Evolutionary conservation across 1,284 basidiomycete species (phyloP), one percentile per base, ranked within the genome.

Genomic region (Ganoderma lucidum): DNA sequence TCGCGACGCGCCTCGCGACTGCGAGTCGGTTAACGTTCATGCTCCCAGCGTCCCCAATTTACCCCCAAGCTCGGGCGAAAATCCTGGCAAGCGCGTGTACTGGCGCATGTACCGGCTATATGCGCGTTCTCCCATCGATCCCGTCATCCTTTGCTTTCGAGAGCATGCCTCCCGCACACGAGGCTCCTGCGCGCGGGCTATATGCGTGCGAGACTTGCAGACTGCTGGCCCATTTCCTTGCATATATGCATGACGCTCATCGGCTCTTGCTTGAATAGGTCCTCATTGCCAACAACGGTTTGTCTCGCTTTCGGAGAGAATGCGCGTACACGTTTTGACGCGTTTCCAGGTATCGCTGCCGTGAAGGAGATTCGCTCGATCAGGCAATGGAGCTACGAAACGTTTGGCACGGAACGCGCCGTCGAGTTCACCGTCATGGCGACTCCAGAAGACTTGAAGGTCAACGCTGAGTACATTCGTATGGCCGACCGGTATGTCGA

Each of bases 381-480:
- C 77, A 90, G 98, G 73, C 97, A 99, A 90, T 99, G 98, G 98
- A 96, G 96, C 75, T 99, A 99, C 85, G 98, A 99, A 84, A 98
- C 97, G 0, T 99, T 99, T 82, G 98, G 98, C 71, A 91, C 92
- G 66, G 98, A 99, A 80, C 93, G 96, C 74, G 95, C 94, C 67
- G 90, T 99, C 83, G 96, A 99, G 81, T 99, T 99, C 85, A 97
- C 96, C 59, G 98, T 99, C 73, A 99, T 99, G 98, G 97, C 98
- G 63, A 99, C 98, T 3, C 98, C 98, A 39, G 98, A 99, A 81
- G 98, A 99, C 85, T 85, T 99, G 73, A 96, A 96, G 80, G 96
- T 99, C 82, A 99, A 99, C 79, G 98, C 98, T 55, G 98, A 99
- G 81, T 99, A 99, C 83, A 99, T 99, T 81, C 94, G 98, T 75